These are phyloP conservation scores for Globisporangium paroecandrum DNA, from an alignment of 352 stramenopile genomes.

Conservation along the genomic window DNA sequence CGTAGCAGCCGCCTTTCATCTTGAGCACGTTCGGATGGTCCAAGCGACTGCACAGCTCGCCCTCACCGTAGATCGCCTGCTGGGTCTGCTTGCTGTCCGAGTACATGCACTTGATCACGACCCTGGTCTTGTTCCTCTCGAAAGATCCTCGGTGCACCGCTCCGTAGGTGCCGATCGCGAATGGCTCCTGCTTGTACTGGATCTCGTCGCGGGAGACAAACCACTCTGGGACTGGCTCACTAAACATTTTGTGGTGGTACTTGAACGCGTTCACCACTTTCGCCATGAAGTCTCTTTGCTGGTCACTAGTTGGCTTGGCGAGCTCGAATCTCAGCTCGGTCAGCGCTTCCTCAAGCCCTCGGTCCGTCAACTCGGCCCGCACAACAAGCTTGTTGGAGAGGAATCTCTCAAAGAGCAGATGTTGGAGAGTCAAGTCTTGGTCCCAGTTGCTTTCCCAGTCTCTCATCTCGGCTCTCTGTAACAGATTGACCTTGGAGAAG, in stretches of 20 bases:
- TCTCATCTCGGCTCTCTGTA: constrained; percentile 10
- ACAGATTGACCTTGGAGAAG: constrained; percentile 5
- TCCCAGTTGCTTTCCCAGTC: no score
- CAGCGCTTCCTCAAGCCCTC: constrained; percentile 5
- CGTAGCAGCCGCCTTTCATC: constrained; percentile 26
- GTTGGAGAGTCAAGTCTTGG: no score
- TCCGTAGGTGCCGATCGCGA: constrained; percentile 29
- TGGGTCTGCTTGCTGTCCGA: constrained; percentile 20
- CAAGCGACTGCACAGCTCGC: constrained; percentile 24
- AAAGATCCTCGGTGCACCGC: constrained; percentile 23
- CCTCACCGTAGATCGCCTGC: constrained; percentile 21
- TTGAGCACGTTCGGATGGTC: constrained; percentile 29
- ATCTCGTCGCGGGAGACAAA: constrained; percentile 9
- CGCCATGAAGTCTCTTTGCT: no score
- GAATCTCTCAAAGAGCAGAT: no score
- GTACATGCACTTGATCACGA: constrained; percentile 34
- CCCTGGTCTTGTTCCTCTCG: constrained; percentile 17
- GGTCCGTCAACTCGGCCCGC: not conserved
- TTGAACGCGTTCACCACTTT: no score
- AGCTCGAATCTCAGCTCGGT: no score
- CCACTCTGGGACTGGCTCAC: not conserved
- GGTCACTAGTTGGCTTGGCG: no score
- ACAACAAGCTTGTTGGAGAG: not conserved
- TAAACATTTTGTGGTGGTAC: no score
- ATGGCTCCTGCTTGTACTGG: constrained; percentile 12